These are phyloP conservation scores for Gossypioides kirkii DNA, from an alignment of 345 rosid genomes.

Conservation along the genomic window DNA sequence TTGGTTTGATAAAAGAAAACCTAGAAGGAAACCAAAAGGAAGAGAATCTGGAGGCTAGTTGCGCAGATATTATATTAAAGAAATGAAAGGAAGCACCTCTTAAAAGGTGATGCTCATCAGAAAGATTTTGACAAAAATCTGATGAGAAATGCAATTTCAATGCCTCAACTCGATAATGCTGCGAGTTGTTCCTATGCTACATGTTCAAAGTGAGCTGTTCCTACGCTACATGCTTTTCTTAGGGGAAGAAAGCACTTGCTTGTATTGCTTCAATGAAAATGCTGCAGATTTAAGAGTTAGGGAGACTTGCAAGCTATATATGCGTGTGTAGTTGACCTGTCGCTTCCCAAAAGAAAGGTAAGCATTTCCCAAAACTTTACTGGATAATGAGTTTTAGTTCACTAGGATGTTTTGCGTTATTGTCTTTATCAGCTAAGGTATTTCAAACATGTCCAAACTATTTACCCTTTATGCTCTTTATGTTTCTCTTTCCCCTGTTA, in stretches of 20 bases:
- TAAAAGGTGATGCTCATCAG: conserved; percentile 12
- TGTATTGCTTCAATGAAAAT: conserved; percentile 42
- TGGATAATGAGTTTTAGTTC: neutral
- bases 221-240: conserved; percentile 25
- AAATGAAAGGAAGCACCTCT: conserved; percentile 13
- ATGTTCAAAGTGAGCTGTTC: conserved; percentile 25
- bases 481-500: neutral
- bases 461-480: neutral
- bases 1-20: conserved; percentile 44
- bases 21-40: conserved; percentile 48
- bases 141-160: conserved; percentile 2
- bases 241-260: too few relatives aligned
- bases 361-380: neutral
- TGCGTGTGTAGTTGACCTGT: conserved; percentile 58
- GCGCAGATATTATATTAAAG: conserved; percentile 35
- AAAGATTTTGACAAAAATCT: conserved; percentile 21
- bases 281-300: conserved; percentile 50
- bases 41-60: conserved; percentile 20
- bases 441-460: neutral
- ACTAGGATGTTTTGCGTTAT: neutral
- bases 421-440: neutral
- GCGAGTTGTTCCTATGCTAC: conserved; percentile 24
- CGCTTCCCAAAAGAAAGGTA: conserved; percentile 51
- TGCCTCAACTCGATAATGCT: conserved; percentile 16
- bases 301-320: conserved; percentile 53